Evolutionary conservation across 2,329 filamentous ascomycete species (phyloP).

Genomic region (Colletotrichum incanum): DNA sequence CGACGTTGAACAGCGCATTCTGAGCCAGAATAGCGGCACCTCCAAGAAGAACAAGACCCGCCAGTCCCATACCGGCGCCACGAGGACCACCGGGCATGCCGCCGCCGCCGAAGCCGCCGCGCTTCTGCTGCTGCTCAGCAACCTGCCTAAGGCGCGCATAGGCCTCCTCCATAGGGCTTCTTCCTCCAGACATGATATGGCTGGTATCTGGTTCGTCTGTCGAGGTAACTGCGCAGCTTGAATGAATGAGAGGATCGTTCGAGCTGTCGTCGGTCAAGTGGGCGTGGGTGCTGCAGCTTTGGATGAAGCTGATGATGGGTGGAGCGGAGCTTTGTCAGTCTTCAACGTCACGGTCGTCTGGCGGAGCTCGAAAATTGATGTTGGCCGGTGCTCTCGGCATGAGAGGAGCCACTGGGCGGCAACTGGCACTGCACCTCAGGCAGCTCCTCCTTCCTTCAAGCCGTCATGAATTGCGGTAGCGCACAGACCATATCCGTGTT

Average conservation of each 20-base stretch:
- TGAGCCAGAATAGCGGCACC: slow-evolving; percentile 68
- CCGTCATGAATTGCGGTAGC: not conserved
- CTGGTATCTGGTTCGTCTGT: not conserved
- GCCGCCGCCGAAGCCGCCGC: slow-evolving; percentile 58
- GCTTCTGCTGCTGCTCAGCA: slow-evolving; percentile 58
- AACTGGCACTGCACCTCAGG: slow-evolving; percentile 26
- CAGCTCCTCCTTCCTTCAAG: slow-evolving; percentile 8
- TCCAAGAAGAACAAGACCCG: slow-evolving; percentile 60
- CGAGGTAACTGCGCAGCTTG: slow-evolving; percentile 1
- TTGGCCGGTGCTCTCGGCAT: slow-evolving; percentile 39
- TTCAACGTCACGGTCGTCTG: slow-evolving; percentile 40
- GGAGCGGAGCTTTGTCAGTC: slow-evolving; percentile 38
- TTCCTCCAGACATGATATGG: slow-evolving; percentile 43
- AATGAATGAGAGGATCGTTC: not conserved
- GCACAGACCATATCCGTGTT: slow-evolving; percentile 12
- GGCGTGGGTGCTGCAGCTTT: slow-evolving; percentile 23
- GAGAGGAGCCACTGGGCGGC: slow-evolving; percentile 4
- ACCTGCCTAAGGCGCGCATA: slow-evolving; percentile 67
- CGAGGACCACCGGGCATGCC: slow-evolving; percentile 57
- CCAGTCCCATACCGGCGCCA: slow-evolving; percentile 58
- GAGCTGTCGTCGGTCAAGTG: slow-evolving; percentile 11
- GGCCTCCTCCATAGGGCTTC: slow-evolving; percentile 65
- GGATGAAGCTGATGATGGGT: slow-evolving; percentile 32
- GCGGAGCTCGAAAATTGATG: slow-evolving; percentile 41
- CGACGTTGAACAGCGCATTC: slow-evolving; percentile 84